phyloP scores from a whole-genome alignment of 1,139 yeast species.

The Spathaspora jeffriesii region DNA sequence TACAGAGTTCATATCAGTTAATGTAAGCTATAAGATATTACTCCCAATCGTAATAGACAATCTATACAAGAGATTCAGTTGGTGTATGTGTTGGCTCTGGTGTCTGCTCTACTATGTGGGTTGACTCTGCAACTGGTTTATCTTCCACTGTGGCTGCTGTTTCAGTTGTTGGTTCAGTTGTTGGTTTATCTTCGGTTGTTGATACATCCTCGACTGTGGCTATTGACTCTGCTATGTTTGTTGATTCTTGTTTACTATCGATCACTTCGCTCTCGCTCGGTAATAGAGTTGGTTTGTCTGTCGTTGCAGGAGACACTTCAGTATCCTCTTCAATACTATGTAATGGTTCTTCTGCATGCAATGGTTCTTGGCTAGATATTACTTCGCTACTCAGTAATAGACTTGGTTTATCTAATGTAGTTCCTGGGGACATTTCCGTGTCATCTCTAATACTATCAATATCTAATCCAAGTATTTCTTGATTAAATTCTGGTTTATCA shows the following conservation, averaged over 20 bases:
- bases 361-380: neutral
- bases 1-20: neutral
- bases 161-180: too few species aligned
- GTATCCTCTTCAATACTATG: neutral
- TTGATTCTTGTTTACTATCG: neutral
- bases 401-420: too few species aligned
- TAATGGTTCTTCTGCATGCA: neutral
- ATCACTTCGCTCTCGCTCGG: neutral
- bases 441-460: neutral
- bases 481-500: conserved; percentile 17
- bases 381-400: neutral
- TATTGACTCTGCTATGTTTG: neutral
- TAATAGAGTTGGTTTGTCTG: too few species aligned
- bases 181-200: too few species aligned
- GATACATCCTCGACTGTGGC: neutral
- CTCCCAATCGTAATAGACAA: too few species aligned
- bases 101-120: neutral
- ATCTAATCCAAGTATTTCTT: conserved; percentile 20
- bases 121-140: neutral
- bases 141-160: neutral
- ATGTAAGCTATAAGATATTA: neutral
- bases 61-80: neutral
- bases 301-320: neutral
- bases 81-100: neutral
- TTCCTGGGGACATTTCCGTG: conserved; percentile 9